Evolutionary conservation across 352 stramenopile species (phyloP), one percentile per base, ranked within the genome.

Genomic region (Plasmopara muralis): DNA sequence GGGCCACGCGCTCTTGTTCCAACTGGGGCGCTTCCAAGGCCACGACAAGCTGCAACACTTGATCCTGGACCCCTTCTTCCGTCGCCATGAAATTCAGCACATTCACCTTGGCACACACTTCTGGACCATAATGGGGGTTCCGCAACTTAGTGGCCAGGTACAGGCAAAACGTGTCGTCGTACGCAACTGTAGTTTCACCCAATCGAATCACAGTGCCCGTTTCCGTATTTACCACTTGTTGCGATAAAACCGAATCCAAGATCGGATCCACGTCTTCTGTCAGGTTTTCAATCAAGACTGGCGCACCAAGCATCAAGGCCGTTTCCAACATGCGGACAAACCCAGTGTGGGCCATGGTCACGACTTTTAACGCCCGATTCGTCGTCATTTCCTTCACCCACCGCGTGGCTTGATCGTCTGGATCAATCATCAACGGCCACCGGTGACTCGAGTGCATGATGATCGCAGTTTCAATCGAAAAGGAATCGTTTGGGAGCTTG

Each of bases 21-120:
- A 98, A 66, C 42, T 94, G 93, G 0, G 91, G 80, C 43, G 96
- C 82, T 61, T 98, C 93, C 35, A 95, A 90, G 0, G 86, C 86
- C n/a, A 98, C 94, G 0, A 95, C 90, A 46, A 97, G 95, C 10
- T 87, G 90, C 8, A 98, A 69, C 89, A 98, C 97, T 67, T 98
- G 94, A 58, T 98, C 94, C 60, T 97, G 83, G 35, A 98, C 62
- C 0, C 94, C 94, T 59, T 97, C 90, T 44, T 94, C 74, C 0
- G 95, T 98, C 10, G 91, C 91, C 85, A 98, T 97, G 47, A 98
- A 98, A 61, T 98, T 98, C 29, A 98, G 67, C 53, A 98, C 62
- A 57, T 97, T 98, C 2, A 98, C 93, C 58, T 98, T 98, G n/a
- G 97, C 93, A 52, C 89, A 97, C 16, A 92, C 85, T 62, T 98